Base-by-base conservation (phyloP, 1,284 basidiomycete genomes). In the Agaricales sp. region DNA sequence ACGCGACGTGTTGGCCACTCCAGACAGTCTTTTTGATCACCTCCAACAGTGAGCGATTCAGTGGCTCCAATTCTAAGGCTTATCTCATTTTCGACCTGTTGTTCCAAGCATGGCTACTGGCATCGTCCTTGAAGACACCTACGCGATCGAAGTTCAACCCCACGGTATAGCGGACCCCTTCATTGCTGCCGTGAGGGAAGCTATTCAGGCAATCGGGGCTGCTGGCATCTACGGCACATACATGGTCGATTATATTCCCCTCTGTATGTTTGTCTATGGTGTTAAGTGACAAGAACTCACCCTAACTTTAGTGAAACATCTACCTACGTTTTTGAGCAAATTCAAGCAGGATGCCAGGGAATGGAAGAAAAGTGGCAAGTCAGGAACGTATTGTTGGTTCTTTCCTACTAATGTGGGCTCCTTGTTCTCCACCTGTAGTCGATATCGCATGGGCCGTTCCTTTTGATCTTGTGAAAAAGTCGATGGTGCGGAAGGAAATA, bases 41-140 rank as follows among this genome's bases (percentile, higher is more conserved):
- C 58, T 67, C 4, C 62, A 65, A 23, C 64, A 68, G 69, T 70
- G 49, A 21, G 52, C 21, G n/a, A n/a, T n/a, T 35, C 30, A n/a
- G 11, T n/a, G 8, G 30, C 11, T 35, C 30, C 11, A 35, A 8
- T 35, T 35, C 30, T 35, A 35, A 12, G 22, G 8, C 21, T 6
- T 20, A 35, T 30, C 16, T 20, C 18, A 19, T 13, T 18, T 19
- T 23, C 23, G 8, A 43, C 43, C 4, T 18, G 16, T 8, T 11
- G 16, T 35, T 18, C 43, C 8, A 41, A 57, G 54, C 43, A 46
- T 58, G 47, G 56, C 53, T 3, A 52, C 51, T 16, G 55, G 57
- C 12, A 30, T 55, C 4, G 25, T 47, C 3, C 43, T 58, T 19
- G 57, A 59, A 43, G 25, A 47, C 18, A 54, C 55, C 0, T 57